Conservation (phyloP, 495 filamentous ascomycete genomes). For the Hyphodiscus hymeniophilus region DNA sequence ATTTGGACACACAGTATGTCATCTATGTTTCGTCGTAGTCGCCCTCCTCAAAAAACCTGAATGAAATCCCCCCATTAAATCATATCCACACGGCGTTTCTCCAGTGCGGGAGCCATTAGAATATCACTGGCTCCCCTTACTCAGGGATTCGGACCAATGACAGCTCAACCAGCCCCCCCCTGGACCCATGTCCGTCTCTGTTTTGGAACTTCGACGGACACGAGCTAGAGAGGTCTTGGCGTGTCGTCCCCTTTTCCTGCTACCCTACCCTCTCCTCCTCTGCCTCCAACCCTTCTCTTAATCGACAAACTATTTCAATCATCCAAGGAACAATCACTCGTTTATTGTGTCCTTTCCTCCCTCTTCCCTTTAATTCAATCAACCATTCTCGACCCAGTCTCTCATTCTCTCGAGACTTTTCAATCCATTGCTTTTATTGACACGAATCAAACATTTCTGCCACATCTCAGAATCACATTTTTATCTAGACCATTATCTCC, state of each 20-base stretch:
- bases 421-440: conserved; percentile 8
- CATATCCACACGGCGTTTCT: no score
- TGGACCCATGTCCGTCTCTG: background rate
- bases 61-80: no score
- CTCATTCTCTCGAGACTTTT: conserved; percentile 29
- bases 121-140: background rate
- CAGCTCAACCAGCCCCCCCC: background rate
- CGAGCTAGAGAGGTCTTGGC: background rate
- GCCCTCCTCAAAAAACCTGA: no score
- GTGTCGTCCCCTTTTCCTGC: background rate
- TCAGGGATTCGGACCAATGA: background rate
- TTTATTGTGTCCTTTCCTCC: conserved; percentile 26
- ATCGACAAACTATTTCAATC: background rate
- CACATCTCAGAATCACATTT: conserved; percentile 10
- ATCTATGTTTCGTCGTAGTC: no score
- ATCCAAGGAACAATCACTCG: conserved; percentile 20
- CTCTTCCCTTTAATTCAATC: conserved; percentile 18
- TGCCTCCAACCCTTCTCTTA: background rate
- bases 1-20: no score
- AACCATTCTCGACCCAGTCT: conserved; percentile 23
- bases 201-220: background rate
- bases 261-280: background rate
- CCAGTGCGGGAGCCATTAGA: no score
- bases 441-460: conserved; percentile 8
- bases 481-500: conserved; percentile 14